A percentile compares a stretch with the other conserved stretches of the same genome.
Conservation (phyloP, 2,329 filamentous ascomycete species). For the Aspergillus jensenii region DNA sequence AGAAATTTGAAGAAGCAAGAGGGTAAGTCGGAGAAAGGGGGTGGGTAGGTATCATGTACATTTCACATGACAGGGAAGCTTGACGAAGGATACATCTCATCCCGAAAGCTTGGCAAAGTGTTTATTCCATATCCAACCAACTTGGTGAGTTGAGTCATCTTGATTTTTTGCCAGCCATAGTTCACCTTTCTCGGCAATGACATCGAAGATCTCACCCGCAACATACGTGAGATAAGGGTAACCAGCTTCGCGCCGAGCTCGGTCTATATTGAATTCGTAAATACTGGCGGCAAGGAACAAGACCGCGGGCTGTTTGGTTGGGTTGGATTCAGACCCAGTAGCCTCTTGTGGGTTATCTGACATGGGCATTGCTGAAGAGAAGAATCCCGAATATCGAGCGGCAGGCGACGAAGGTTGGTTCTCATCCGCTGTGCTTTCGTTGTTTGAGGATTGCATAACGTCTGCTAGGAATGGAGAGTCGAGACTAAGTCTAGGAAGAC, state of each 20-base stretch:
- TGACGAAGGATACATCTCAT: constrained; percentile 10
- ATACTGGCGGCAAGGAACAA: constrained; percentile 90
- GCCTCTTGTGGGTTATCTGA: constrained; percentile 58
- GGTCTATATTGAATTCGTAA: constrained; percentile 96
- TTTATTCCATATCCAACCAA: constrained; percentile 99
- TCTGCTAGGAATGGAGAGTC: constrained; percentile 47
- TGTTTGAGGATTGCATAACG: constrained; percentile 34
- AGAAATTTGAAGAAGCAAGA: neutral
- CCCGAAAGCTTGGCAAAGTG: constrained; percentile 70
- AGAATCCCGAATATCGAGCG: constrained; percentile 71
- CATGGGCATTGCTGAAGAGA: constrained; percentile 83
- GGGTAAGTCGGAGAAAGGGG: neutral
- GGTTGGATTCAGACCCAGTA: constrained; percentile 43
- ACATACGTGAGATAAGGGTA: constrained; percentile 96
- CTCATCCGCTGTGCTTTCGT: constrained; percentile 22
- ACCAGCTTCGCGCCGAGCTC: constrained; percentile 85
- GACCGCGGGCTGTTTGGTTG: constrained; percentile 56
- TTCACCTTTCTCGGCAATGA: constrained; percentile 95
- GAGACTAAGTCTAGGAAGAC: constrained; percentile 44
- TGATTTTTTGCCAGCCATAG: constrained; percentile 97
- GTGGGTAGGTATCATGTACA: neutral
- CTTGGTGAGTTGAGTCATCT: constrained; percentile 73
- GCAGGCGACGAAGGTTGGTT: constrained; percentile 37
- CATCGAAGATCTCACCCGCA: constrained; percentile 89
- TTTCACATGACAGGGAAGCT: neutral